Evolutionary conservation across 257 asterid genomes (phyloP).

Genomic region (Solanum ossicruentum): DNA sequence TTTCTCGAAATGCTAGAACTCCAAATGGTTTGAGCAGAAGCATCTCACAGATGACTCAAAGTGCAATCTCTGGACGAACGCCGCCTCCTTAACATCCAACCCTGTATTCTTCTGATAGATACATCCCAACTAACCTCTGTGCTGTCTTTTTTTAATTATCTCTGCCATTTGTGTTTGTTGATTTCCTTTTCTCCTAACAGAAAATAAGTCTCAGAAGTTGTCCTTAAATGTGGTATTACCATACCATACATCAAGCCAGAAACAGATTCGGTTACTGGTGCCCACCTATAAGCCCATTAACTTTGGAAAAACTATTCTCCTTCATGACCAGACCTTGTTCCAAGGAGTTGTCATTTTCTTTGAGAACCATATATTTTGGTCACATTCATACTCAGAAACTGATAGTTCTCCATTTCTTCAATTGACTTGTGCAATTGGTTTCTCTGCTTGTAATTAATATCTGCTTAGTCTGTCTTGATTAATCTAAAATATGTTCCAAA

Average conservation of each 20-base stretch:
- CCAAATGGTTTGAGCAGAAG: background rate
- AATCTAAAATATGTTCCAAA: background rate
- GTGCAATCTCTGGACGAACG: background rate
- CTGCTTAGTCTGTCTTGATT: background rate
- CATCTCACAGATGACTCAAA: background rate
- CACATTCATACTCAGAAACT: background rate
- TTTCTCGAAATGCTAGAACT: background rate
- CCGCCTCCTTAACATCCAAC: background rate
- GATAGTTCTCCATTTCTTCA: background rate
- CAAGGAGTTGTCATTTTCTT: background rate
- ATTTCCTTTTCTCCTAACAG: background rate
- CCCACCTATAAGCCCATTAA: background rate
- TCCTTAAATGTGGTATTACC: background rate
- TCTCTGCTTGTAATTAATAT: background rate
- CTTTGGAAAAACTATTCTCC: background rate
- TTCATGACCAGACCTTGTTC: background rate
- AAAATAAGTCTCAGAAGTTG: background rate
- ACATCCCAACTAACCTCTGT: background rate
- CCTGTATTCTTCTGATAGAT: background rate
- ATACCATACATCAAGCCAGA: background rate
- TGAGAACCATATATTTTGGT: background rate
- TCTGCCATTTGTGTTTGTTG: background rate
- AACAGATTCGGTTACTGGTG: background rate
- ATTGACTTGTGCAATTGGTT: background rate
- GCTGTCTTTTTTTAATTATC: background rate